Conservation (phyloP, 208 protist genomes). For the Strigomonas culicis region DNA sequence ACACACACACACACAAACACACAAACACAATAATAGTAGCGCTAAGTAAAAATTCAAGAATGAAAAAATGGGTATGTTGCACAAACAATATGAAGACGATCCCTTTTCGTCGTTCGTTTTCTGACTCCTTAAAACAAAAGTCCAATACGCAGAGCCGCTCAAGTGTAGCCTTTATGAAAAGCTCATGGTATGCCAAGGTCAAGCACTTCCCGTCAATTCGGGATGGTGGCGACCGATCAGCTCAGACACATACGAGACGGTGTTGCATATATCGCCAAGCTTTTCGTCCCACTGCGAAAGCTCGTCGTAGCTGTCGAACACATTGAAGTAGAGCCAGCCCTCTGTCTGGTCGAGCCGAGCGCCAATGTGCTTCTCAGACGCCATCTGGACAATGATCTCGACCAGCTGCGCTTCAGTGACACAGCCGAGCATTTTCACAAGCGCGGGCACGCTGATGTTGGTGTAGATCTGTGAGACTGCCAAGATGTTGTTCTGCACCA, state of each 20-base stretch:
- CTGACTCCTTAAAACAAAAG: no score
- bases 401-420: slow-evolving; percentile 69
- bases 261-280: slow-evolving; percentile 30
- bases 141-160: no score
- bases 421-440: slow-evolving; percentile 74
- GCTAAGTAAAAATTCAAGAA: neutral
- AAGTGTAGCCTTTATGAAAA: no score
- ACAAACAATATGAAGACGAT: no score
- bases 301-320: slow-evolving; percentile 17
- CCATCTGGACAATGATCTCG: slow-evolving; percentile 87
- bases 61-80: neutral
- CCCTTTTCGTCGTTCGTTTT: no score
- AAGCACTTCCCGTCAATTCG: slow-evolving; percentile 12
- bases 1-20: no score
- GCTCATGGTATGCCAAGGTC: no score
- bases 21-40: no score
- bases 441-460: slow-evolving; percentile 90
- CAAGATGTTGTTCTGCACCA: slow-evolving; percentile 94
- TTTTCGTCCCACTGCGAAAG: slow-evolving; percentile 30
- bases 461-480: slow-evolving; percentile 87
- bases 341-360: slow-evolving; percentile 33
- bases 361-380: slow-evolving; percentile 74
- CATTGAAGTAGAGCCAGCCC: slow-evolving; percentile 31
- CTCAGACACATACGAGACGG: slow-evolving; percentile 26
- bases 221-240: slow-evolving; percentile 25